Evolutionary conservation across 2,329 filamentous ascomycete species (phyloP).

Genomic region (Alternaria triticimaculans): DNA sequence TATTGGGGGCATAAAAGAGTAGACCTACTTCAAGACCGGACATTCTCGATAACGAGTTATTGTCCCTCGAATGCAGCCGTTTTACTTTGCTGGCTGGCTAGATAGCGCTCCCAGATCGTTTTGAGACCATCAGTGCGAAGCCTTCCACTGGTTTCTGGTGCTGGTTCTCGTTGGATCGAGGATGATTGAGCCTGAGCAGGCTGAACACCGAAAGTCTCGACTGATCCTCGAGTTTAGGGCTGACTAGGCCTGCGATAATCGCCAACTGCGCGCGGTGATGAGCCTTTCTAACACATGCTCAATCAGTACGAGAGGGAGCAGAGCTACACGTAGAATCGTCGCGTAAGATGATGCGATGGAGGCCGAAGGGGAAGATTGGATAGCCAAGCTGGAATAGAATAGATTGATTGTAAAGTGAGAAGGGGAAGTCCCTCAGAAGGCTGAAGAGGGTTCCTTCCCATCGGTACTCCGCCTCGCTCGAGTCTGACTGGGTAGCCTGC

Average conservation of each 20-base stretch:
- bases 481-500: conserved; percentile 9
- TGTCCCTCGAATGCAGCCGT: not conserved
- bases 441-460: conserved; percentile 1
- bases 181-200: not conserved
- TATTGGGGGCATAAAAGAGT: not conserved
- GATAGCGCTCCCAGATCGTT: not conserved
- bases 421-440: conserved; percentile 9
- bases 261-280: not conserved
- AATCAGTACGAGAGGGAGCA: not conserved
- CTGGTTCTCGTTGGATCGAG: not conserved
- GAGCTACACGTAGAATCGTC: not conserved
- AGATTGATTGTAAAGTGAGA: conserved; percentile 6
- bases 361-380: not conserved
- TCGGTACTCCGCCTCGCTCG: conserved; percentile 21
- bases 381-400: not conserved
- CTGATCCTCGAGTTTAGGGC: not conserved
- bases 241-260: not conserved
- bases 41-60: conserved; percentile 18
- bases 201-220: not conserved
- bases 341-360: not conserved
- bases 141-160: not conserved
- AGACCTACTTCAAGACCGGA: conserved; percentile 38
- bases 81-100: not conserved
- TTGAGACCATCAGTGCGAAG: conserved; percentile 1
- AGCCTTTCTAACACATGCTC: not conserved